Conservation (phyloP, 2,329 filamentous ascomycete genomes). For the Exophiala mesophila region DNA sequence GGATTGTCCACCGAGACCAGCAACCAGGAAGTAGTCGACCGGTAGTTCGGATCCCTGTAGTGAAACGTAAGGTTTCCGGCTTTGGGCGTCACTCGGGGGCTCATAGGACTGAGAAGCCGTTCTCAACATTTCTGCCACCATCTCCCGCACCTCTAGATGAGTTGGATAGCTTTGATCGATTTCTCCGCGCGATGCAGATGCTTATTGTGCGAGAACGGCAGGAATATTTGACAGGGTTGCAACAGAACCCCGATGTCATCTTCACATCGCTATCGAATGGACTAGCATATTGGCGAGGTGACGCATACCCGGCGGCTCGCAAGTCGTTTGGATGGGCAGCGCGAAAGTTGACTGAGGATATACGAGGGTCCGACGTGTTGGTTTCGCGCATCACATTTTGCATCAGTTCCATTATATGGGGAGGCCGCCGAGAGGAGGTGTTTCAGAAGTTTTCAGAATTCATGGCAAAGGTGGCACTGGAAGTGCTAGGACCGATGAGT, state of each 20-base stretch:
- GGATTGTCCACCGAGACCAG: background rate
- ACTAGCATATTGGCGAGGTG: background rate
- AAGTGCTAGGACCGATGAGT: background rate
- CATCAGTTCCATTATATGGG: background rate
- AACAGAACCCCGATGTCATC: background rate
- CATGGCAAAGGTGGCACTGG: background rate
- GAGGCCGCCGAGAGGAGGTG: background rate
- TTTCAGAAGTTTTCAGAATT: slow-evolving; percentile 1
- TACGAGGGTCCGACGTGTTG: background rate
- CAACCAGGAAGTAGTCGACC: too few species aligned
- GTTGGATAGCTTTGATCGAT: slow-evolving; percentile 1
- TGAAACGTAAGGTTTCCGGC: too few species aligned
- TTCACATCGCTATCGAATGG: background rate
- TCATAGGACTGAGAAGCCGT: too few species aligned
- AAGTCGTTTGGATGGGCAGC: background rate
- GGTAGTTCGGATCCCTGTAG: too few species aligned
- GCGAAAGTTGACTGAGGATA: background rate
- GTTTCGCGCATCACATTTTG: background rate
- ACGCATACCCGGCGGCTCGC: slow-evolving; percentile 1
- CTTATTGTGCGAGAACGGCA: slow-evolving; percentile 1
- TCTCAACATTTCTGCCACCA: background rate
- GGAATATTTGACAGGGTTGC: background rate
- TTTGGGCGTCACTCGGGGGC: background rate
- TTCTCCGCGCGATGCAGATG: background rate
- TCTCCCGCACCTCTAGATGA: background rate